Evolutionary conservation across 169 alveolate genomes (phyloP), one percentile per base, ranked within the genome.

Genomic region (Plasmodium berghei): DNA sequence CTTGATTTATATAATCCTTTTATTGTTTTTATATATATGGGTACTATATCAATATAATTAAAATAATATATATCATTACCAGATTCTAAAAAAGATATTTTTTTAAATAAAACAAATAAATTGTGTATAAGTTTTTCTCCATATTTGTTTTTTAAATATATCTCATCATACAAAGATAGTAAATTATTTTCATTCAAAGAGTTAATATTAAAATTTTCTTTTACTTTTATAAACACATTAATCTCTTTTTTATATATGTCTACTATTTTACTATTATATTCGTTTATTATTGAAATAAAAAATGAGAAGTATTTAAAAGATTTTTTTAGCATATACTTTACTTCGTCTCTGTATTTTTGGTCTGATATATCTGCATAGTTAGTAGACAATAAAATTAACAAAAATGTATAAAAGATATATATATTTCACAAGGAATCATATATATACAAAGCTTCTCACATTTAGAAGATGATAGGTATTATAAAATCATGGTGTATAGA

Each of bases 211-310:
- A 56, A 86, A 14, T 56, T 9, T 18, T 86, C 91, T 12, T 24
- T 46, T 24, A 86, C 87, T 71, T 86, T 86, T 16, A 86, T 54
- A 73, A 86, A 86, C 0, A 86, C 2, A 3, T 71, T 58, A 10
- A 86, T 71, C 62, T 86, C 91, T 58, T 86, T 86, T 46, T 71
- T 49, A 24, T 86, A 46, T 9, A 72, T 72, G 40, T 86, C 48
- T 14, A 40, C 2, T 6, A 71, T 26, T 9, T 56, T 61, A 16
- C 45, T 34, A 45, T 59, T 71, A 12, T 86, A 75, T 54, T 86
- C 77, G 55, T 59, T 71, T 20, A 71, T 46, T 49, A 70, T 20
- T 5, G 85, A 49, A 40, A 71, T 45, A 48, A 28, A 56, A 63
- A 86, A 58, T 55, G 58, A 24, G 9, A 86, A 71, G 9, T 40